A percentile compares a stretch with the other conserved stretches of the same genome.
These are phyloP conservation scores for Pyricularia sp. DNA, from an alignment of 2,329 filamentous ascomycete species.

Conservation along the genomic window DNA sequence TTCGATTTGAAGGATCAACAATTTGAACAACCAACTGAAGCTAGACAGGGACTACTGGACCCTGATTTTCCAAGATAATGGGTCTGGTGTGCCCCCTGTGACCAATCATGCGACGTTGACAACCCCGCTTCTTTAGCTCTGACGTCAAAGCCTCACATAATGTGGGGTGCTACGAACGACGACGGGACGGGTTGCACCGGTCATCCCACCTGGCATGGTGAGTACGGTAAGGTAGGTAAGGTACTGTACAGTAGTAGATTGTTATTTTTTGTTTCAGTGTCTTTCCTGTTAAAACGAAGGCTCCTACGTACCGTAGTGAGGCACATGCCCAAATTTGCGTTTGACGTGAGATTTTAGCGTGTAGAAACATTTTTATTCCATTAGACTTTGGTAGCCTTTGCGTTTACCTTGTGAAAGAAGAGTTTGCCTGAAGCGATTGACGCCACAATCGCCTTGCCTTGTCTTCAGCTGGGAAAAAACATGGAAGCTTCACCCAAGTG, in stretches of 20 bases:
- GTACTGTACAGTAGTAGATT: too few relatives aligned
- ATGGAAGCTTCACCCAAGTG: background rate
- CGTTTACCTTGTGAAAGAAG: background rate
- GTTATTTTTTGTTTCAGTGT: background rate
- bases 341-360: too few relatives aligned
- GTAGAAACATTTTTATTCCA: too few relatives aligned
- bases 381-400: too few relatives aligned
- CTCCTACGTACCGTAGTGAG: too few relatives aligned
- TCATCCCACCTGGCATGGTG: background rate
- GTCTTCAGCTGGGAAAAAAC: background rate
- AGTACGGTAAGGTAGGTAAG: too few relatives aligned
- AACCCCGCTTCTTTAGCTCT: background rate
- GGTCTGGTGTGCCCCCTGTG: background rate
- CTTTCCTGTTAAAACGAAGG: background rate
- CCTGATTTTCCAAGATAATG: background rate
- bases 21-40: background rate
- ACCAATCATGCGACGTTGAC: background rate
- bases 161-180: background rate
- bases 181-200: too few relatives aligned
- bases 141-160: background rate
- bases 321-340: background rate
- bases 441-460: background rate
- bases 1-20: background rate
- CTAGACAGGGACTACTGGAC: background rate
- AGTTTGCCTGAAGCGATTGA: background rate